These are phyloP conservation scores for Hamigera avellanea DNA, from an alignment of 495 filamentous ascomycete species.

Conservation along the genomic window DNA sequence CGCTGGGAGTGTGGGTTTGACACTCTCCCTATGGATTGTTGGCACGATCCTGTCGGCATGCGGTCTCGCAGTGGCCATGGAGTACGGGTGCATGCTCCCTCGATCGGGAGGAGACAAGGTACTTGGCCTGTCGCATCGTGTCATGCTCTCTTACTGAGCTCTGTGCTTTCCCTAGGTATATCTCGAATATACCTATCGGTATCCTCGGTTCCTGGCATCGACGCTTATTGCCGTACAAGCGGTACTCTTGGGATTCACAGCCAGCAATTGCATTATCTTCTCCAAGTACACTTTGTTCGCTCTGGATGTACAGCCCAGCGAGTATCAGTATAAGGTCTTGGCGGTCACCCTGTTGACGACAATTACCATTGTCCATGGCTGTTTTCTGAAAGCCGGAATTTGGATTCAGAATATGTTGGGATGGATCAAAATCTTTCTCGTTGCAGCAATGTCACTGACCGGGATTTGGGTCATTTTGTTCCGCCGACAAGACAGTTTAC, in stretches of 20 bases:
- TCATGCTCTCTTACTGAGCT: background rate
- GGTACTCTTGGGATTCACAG: conserved; percentile 58
- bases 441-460: conserved; percentile 32
- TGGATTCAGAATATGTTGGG: conserved; percentile 35
- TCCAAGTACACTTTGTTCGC: conserved; percentile 35
- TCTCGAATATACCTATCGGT: conserved; percentile 62
- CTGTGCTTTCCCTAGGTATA: conserved; percentile 35
- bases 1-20: conserved; percentile 55
- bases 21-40: conserved; percentile 50
- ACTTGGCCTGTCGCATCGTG: background rate
- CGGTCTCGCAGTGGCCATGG: conserved; percentile 49
- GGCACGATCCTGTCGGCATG: conserved; percentile 50
- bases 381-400: conserved; percentile 26
- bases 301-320: conserved; percentile 17
- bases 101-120: conserved; percentile 58
- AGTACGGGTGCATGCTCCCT: conserved; percentile 64
- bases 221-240: conserved; percentile 56
- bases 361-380: conserved; percentile 28
- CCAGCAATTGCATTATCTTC: conserved; percentile 34
- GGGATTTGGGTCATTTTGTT: conserved; percentile 31
- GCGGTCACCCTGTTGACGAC: conserved; percentile 24
- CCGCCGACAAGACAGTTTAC: conserved; percentile 12
- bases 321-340: conserved; percentile 23
- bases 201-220: conserved; percentile 57
- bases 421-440: conserved; percentile 36